phyloP scores from a whole-genome alignment of 176 grass and related monocot species.

The Areca catechu region DNA sequence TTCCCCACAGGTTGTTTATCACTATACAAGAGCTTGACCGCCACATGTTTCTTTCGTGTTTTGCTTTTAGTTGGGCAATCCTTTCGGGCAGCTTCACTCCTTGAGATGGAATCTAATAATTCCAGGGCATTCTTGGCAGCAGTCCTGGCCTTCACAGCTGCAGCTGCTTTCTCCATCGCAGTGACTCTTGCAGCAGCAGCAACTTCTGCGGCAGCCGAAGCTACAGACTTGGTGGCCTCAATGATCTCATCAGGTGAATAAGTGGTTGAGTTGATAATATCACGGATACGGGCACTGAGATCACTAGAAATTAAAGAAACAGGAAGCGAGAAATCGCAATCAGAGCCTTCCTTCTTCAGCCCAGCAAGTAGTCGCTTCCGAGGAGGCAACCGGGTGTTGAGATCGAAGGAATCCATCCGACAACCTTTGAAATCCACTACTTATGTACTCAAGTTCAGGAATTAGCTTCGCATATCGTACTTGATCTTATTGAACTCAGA shows the following conservation, averaged over 20 bases:
- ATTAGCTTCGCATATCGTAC: too few species aligned
- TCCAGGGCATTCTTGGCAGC: conserved; percentile 69
- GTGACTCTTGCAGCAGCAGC: conserved; percentile 45
- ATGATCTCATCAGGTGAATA: conserved; percentile 50
- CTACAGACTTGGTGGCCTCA: conserved; percentile 42
- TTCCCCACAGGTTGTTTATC: conserved; percentile 30
- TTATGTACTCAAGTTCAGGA: too few species aligned
- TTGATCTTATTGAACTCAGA: too few species aligned
- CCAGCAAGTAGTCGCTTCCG: conserved; percentile 94
- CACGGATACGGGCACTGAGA: conserved; percentile 45
- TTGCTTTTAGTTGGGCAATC: conserved; percentile 40
- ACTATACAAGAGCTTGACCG: conserved; percentile 61
- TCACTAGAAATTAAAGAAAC: conserved; percentile 36
- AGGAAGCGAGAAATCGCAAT: conserved; percentile 29
- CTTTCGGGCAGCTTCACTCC: conserved; percentile 28
- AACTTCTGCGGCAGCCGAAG: conserved; percentile 34
- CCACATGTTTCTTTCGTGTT: conserved; percentile 63
- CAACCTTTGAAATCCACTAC: too few species aligned
- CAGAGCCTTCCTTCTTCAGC: conserved; percentile 40
- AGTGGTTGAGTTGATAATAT: conserved; percentile 42
- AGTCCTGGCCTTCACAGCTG: conserved; percentile 58
- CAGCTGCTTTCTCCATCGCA: conserved; percentile 57
- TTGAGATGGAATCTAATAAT: conserved; percentile 61
- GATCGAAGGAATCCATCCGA: conserved; percentile 64
- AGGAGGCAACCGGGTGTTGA: conserved; percentile 77